Percentiles rank a stretch among this genome's conserved stretches.
Evolutionary conservation across 1,284 basidiomycete genomes (phyloP).

Genomic region (Boletus smithii): DNA sequence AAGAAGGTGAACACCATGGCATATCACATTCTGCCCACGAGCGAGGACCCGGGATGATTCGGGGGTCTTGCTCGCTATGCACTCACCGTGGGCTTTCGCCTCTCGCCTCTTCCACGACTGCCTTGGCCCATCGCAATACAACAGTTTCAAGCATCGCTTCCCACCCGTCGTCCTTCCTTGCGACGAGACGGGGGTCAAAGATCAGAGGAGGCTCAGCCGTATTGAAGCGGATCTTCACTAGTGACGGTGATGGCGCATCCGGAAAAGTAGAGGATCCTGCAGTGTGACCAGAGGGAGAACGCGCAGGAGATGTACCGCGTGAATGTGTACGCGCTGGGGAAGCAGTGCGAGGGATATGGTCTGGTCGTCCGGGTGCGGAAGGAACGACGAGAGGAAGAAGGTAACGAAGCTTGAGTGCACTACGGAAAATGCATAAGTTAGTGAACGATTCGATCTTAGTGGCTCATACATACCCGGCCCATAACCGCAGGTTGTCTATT

Average conservation of each 20-base stretch:
- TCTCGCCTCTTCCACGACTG: slow-evolving; percentile 64
- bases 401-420: slow-evolving; percentile 79
- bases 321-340: slow-evolving; percentile 20
- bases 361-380: slow-evolving; percentile 33
- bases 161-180: slow-evolving; percentile 75
- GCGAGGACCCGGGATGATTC: neutral
- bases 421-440: slow-evolving; percentile 32
- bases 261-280: neutral
- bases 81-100: slow-evolving; percentile 37
- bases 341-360: slow-evolving; percentile 26
- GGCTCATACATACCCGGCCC: slow-evolving; percentile 65
- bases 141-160: slow-evolving; percentile 69
- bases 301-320: slow-evolving; percentile 29
- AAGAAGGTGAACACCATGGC: slow-evolving; percentile 1
- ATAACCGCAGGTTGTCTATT: slow-evolving; percentile 77
- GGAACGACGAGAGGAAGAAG: slow-evolving; percentile 64
- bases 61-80: neutral
- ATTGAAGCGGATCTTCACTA: slow-evolving; percentile 21
- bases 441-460: neutral
- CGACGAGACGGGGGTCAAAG: slow-evolving; percentile 74
- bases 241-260: slow-evolving; percentile 16
- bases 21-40: neutral
- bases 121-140: slow-evolving; percentile 63
- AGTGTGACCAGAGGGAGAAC: slow-evolving; percentile 13
- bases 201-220: slow-evolving; percentile 35